Conservation (phyloP, 768 basidiomycete genomes). For the Fomitopsis pulvina region DNA sequence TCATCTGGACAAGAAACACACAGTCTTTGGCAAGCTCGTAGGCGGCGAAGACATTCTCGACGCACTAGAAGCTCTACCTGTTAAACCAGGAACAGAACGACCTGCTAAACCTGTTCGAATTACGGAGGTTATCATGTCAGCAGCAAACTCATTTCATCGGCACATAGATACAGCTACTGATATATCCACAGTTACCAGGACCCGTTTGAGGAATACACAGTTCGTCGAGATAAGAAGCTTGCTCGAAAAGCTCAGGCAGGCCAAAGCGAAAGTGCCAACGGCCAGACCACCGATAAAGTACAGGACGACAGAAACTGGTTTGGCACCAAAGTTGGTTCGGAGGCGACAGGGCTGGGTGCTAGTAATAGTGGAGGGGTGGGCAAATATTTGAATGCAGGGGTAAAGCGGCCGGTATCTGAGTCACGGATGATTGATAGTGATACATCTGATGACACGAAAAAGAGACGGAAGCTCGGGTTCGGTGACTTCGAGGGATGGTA, state of each 20-base stretch:
- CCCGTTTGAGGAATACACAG: constrained; percentile 91
- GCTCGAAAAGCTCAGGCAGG: constrained; percentile 47
- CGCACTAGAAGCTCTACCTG: constrained; percentile 72
- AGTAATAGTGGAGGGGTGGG: constrained; percentile 55
- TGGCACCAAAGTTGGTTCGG: constrained; percentile 70
- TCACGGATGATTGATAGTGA: constrained; percentile 5
- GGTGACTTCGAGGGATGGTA: constrained; percentile 88
- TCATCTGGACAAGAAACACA: constrained; percentile 89
- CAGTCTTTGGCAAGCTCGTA: constrained; percentile 95
- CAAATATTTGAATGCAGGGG: constrained; percentile 55
- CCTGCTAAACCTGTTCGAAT: constrained; percentile 84
- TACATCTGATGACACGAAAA: constrained; percentile 50
- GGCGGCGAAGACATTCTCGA: constrained; percentile 91
- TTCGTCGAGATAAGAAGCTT: constrained; percentile 71
- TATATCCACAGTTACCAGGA: constrained; percentile 68
- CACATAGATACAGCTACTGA: background rate
- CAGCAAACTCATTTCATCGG: background rate
- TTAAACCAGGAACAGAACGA: constrained; percentile 81
- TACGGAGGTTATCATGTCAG: constrained; percentile 77
- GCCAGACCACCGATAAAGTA: constrained; percentile 37
- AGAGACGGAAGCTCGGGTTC: constrained; percentile 82
- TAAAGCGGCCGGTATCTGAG: constrained; percentile 17
- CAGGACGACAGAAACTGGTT: constrained; percentile 80
- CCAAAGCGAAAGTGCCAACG: constrained; percentile 20
- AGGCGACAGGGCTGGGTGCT: constrained; percentile 28